These are phyloP conservation scores for Xylaria scruposa DNA, from an alignment of 495 filamentous ascomycete species.

Conservation along the genomic window DNA sequence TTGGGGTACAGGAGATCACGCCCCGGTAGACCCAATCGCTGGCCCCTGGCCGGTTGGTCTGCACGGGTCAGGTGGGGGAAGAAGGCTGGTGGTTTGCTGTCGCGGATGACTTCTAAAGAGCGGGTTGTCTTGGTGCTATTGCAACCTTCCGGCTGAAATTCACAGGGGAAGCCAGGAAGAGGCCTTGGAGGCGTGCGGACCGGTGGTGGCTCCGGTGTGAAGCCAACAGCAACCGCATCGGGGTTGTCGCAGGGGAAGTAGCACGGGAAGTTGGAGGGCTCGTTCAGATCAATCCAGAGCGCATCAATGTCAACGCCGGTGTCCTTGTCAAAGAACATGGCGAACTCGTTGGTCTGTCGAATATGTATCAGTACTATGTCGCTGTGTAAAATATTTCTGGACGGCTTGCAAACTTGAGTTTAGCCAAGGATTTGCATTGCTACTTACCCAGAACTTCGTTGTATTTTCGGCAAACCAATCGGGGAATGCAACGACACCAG, in stretches of 20 bases:
- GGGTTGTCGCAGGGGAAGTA: constrained; percentile 70
- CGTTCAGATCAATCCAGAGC: constrained; percentile 90
- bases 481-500: constrained; percentile 78
- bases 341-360: constrained; percentile 65
- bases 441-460: constrained; percentile 66
- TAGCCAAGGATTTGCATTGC: not conserved
- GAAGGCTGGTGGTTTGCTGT: constrained; percentile 28
- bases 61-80: constrained; percentile 35
- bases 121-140: constrained; percentile 29
- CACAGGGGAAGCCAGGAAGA: constrained; percentile 73
- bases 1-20: constrained; percentile 73
- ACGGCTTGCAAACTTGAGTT: too few species aligned
- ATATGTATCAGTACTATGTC: not conserved
- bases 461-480: constrained; percentile 82
- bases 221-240: constrained; percentile 59
- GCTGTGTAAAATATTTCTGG: not conserved
- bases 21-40: constrained; percentile 63
- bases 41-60: constrained; percentile 34
- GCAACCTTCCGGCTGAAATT: constrained; percentile 69
- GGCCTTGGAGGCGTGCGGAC: constrained; percentile 66
- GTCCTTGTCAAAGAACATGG: constrained; percentile 67
- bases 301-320: constrained; percentile 82
- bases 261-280: constrained; percentile 71
- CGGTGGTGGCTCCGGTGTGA: constrained; percentile 70
- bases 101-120: constrained; percentile 32